Evolutionary conservation across 129 eudicot genomes (phyloP).

Genomic region (Centaurea solstitialis): DNA sequence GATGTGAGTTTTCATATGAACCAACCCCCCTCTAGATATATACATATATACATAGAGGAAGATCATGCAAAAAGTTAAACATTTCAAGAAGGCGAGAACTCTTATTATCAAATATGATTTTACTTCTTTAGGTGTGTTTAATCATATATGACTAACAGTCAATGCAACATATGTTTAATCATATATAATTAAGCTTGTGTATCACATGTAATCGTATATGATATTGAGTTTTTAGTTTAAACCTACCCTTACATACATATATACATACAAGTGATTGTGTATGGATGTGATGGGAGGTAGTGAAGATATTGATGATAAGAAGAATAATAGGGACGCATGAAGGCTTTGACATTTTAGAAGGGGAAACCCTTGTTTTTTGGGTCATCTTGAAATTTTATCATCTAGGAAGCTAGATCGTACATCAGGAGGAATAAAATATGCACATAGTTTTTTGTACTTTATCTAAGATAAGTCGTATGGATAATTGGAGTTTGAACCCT

Average conservation of each 20-base stretch:
- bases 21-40: too few species aligned
- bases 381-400: slow-evolving; percentile 35
- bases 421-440: slow-evolving; percentile 32
- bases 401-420: slow-evolving; percentile 33
- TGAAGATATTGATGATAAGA: slow-evolving; percentile 23
- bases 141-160: too few species aligned
- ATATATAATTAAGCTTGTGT: too few species aligned
- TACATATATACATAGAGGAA: not conserved
- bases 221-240: too few species aligned
- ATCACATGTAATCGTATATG: too few species aligned
- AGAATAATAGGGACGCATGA: slow-evolving; percentile 34
- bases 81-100: too few species aligned
- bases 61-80: too few species aligned
- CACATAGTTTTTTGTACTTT: slow-evolving; percentile 28
- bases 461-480: slow-evolving; percentile 27
- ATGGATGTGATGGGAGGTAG: not conserved
- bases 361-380: slow-evolving; percentile 41
- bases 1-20: too few species aligned
- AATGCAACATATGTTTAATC: too few species aligned
- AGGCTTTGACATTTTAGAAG: slow-evolving; percentile 42
- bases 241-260: not conserved
- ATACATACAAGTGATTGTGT: not conserved
- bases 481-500: slow-evolving; percentile 54
- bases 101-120: too few species aligned
- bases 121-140: too few species aligned